Conservation (phyloP, 1,284 basidiomycete genomes). For the Inonotus obliquus region DNA sequence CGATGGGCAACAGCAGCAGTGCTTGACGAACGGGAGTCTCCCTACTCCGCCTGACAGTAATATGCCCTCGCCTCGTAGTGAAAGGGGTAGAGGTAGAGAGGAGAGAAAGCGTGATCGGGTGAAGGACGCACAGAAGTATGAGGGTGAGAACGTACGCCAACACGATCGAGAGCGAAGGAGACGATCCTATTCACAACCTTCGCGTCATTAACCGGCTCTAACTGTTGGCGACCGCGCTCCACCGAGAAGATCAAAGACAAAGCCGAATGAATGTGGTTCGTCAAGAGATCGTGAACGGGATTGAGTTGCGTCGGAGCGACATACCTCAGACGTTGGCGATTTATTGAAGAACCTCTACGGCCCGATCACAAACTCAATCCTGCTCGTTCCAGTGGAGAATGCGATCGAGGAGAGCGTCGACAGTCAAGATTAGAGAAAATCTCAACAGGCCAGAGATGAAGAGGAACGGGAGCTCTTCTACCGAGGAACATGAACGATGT, state of each 20-base stretch:
- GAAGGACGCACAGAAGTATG: background rate
- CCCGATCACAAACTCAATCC: background rate
- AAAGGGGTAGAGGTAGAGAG: background rate
- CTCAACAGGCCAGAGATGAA: background rate
- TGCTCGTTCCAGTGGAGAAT: background rate
- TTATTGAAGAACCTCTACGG: background rate
- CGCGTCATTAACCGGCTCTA: background rate
- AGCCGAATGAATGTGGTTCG: background rate
- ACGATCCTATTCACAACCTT: background rate
- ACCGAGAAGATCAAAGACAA: background rate
- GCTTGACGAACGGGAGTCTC: background rate
- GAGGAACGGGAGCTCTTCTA: background rate
- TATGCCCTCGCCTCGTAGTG: background rate
- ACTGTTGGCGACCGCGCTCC: background rate
- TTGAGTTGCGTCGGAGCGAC: background rate
- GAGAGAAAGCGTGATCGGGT: background rate
- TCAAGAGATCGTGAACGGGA: background rate
- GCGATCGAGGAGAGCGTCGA: background rate
- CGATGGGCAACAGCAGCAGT: background rate
- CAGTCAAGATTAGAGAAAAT: background rate
- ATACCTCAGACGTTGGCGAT: background rate
- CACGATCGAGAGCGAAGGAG: background rate
- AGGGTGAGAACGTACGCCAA: background rate
- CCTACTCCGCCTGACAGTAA: constrained; percentile 9
- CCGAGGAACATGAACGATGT: background rate